Conservation (phyloP, 306 rosid species). For the Dalbergia cochinchinensis region DNA sequence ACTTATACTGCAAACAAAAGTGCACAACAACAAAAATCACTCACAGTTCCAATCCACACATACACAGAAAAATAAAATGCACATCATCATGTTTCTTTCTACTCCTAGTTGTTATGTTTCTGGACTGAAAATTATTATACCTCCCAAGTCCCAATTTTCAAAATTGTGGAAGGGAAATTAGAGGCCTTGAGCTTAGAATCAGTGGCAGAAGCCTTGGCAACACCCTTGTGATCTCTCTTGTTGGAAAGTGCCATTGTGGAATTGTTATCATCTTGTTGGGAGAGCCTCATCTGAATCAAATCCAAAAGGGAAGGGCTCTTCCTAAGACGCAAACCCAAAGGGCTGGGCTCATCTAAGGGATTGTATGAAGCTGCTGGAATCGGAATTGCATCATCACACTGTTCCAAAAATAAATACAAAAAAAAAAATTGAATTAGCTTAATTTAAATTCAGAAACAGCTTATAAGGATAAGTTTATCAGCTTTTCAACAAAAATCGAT, state of each 20-base stretch:
- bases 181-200: slow-evolving; percentile 84
- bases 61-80: slow-evolving; percentile 9
- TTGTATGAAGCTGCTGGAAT: slow-evolving; percentile 48
- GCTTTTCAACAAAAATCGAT: too few species aligned
- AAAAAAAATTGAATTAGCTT: too few species aligned
- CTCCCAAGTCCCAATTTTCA: slow-evolving; percentile 88
- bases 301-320: slow-evolving; percentile 89
- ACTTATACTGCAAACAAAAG: slow-evolving; percentile 71
- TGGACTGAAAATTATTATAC: slow-evolving; percentile 35
- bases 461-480: too few species aligned
- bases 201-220: slow-evolving; percentile 12
- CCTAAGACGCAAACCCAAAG: slow-evolving; percentile 78
- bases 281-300: slow-evolving; percentile 85
- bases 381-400: slow-evolving; percentile 37
- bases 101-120: too few species aligned
- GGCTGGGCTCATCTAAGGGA: slow-evolving; percentile 86
- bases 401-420: not conserved
- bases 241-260: slow-evolving; percentile 32
- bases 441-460: not conserved
- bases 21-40: not conserved
- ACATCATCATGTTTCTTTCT: not conserved
- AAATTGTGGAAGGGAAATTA: slow-evolving; percentile 74
- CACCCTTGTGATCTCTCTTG: slow-evolving; percentile 61
- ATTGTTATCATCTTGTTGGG: slow-evolving; percentile 52
- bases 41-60: not conserved